Conservation (phyloP, 1,139 yeast species). For the Suhomyces kunorum region DNA sequence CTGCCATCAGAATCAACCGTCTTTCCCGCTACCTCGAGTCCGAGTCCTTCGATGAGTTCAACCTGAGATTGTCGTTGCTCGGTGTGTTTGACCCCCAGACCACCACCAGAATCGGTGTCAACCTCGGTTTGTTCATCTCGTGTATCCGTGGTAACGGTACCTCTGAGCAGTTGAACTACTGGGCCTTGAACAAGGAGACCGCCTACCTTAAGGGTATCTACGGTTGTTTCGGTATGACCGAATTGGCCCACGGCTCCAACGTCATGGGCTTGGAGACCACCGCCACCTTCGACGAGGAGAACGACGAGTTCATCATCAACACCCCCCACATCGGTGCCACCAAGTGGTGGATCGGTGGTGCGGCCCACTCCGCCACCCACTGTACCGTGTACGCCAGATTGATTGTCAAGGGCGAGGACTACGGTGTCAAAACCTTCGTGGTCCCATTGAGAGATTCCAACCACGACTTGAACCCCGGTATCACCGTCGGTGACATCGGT, state of each 20-base stretch:
- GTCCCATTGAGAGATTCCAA: conserved; percentile 50
- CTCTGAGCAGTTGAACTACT: conserved; percentile 39
- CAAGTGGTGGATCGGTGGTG: conserved; percentile 57
- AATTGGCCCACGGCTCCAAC: conserved; percentile 52
- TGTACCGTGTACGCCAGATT: conserved; percentile 46
- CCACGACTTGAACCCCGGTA: conserved; percentile 47
- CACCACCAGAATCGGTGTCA: conserved; percentile 32
- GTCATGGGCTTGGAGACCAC: conserved; percentile 50
- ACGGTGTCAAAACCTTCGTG: conserved; percentile 51
- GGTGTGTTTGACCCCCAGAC: conserved; percentile 34
- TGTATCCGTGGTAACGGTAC: conserved; percentile 37
- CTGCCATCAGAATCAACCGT: conserved; percentile 40
- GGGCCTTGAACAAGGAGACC: conserved; percentile 43
- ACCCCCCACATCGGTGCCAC: conserved; percentile 54
- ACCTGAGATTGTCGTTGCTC: conserved; percentile 37
- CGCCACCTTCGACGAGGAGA: conserved; percentile 44
- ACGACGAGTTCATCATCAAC: conserved; percentile 46
- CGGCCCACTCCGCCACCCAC: conserved; percentile 53
- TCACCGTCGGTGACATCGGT: conserved; percentile 49
- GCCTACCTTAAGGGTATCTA: conserved; percentile 39
- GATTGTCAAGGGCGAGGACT: conserved; percentile 46
- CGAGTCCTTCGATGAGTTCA: conserved; percentile 39
- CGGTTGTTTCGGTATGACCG: conserved; percentile 54
- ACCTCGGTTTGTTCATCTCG: conserved; percentile 33
- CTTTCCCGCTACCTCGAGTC: conserved; percentile 41